These are phyloP conservation scores for Aspergillus pseudonomiae DNA, from an alignment of 2,329 filamentous ascomycete species.

Conservation along the genomic window DNA sequence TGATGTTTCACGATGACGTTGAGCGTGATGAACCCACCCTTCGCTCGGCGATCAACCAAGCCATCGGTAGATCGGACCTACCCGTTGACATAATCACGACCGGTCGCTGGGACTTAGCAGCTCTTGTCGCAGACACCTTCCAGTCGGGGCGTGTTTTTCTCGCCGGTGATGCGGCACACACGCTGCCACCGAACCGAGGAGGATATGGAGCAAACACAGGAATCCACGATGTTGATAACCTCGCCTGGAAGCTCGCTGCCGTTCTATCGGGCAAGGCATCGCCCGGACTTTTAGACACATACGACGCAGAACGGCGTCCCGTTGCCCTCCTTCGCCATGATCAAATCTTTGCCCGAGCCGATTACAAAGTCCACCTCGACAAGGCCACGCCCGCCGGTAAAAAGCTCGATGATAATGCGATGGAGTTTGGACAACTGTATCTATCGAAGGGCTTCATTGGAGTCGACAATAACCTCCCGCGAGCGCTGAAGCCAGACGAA, in stretches of 20 bases:
- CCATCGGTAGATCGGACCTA: slow-evolving; percentile 33
- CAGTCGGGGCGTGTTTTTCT: slow-evolving; percentile 35
- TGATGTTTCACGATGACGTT: slow-evolving; percentile 29
- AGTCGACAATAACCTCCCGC: neutral
- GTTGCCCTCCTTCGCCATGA: slow-evolving; percentile 32
- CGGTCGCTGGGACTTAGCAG: slow-evolving; percentile 36
- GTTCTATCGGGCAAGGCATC: slow-evolving; percentile 31
- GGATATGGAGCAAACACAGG: slow-evolving; percentile 39
- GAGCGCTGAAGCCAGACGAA: slow-evolving; percentile 25
- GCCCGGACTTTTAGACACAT: slow-evolving; percentile 38
- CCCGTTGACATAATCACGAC: slow-evolving; percentile 38
- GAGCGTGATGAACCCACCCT: slow-evolving; percentile 26
- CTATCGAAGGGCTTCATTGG: slow-evolving; percentile 26
- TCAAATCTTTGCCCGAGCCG: slow-evolving; percentile 29
- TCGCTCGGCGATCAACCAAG: slow-evolving; percentile 25
- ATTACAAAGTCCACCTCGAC: slow-evolving; percentile 24
- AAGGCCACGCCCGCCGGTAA: slow-evolving; percentile 5
- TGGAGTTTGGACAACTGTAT: slow-evolving; percentile 32
- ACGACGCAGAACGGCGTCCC: slow-evolving; percentile 43
- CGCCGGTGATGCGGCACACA: slow-evolving; percentile 37
- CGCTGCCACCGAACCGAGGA: slow-evolving; percentile 32
- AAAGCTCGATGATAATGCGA: slow-evolving; percentile 28
- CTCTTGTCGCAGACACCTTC: slow-evolving; percentile 31
- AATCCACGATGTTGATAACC: slow-evolving; percentile 45
- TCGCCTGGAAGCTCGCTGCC: slow-evolving; percentile 48